Evolutionary conservation across 768 basidiomycete species (phyloP), one percentile per base, ranked within the genome.

Genomic region (Hypholoma sublateritium): DNA sequence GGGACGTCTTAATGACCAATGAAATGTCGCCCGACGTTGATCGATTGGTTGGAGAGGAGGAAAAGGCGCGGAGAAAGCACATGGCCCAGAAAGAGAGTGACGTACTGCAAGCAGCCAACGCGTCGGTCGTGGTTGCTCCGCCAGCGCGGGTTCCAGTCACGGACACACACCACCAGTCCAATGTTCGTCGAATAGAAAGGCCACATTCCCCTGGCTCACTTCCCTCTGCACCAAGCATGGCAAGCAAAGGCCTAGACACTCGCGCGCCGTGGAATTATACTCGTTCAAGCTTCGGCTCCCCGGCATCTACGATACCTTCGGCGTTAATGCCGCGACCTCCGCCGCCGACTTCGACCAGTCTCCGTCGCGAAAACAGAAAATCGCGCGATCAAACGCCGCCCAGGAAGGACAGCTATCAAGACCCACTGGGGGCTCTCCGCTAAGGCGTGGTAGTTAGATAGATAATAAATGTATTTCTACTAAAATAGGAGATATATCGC

Each of bases 1-100:
- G 89, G 59, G 91, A 93, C 61, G 77, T 91, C 14, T 73, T 94
- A 39, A 77, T 81, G 58, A 82, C 84, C 35, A 76, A 77, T 53
- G 70, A 75, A 9, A 70, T 70, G 25, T 74, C 78, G 22, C 67
- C 93, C 43, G 91, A 93, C 19, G 85, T 88, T 41, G 84, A 84
- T 24, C 78, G 87, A 47, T 72, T 93, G 41, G 72, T 85, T 54
- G 81, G 85, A 34, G 86, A 85, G 58, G 74, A 80, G 71, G 72
- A 78, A 57, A 67, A 72, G 50, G 65, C 63, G 43, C 77, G 72
- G 63, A 75, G 75, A 64, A 74, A 66, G 52, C 49, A 59, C 55
- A 72, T 68, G 43, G 59, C 66, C 47, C 59, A 67, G 48, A 67
- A 61, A 58, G 64, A 67, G 50, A 67, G 57, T 36, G 63, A 70